Evolutionary conservation across 805 yeast species (phyloP).

Genomic region (Martiniozyma abietophila): DNA sequence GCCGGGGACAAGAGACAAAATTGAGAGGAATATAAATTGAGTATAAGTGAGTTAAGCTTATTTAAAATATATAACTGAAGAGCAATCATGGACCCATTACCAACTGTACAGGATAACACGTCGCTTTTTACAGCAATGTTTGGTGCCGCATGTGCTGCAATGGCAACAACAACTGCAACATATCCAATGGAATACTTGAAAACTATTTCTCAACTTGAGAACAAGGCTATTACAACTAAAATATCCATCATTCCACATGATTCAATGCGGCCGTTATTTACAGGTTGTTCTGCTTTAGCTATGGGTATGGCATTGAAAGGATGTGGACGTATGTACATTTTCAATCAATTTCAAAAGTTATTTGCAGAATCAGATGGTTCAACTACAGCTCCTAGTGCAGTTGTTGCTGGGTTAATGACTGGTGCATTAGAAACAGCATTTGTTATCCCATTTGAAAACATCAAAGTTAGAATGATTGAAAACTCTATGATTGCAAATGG

Average conservation of each 20-base stretch:
- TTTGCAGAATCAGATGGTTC: constrained; percentile 51
- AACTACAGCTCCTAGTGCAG: constrained; percentile 69
- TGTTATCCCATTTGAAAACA: constrained; percentile 85
- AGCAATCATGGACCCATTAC: constrained; percentile 19
- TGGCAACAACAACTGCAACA: constrained; percentile 51
- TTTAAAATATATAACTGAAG: too few relatives aligned
- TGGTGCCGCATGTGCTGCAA: constrained; percentile 55
- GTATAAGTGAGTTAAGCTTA: too few relatives aligned
- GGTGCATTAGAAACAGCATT: constrained; percentile 75
- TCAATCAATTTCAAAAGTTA: constrained; percentile 64
- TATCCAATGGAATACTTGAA: constrained; percentile 68
- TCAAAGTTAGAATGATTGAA: constrained; percentile 75
- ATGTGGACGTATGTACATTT: constrained; percentile 60
- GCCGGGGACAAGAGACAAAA: too few relatives aligned
- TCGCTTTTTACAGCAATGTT: constrained; percentile 48
- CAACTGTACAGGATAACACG: constrained; percentile 21
- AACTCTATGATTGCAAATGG: constrained; percentile 36
- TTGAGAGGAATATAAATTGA: too few relatives aligned
- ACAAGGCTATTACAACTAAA: constrained; percentile 25
- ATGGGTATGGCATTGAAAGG: constrained; percentile 70
- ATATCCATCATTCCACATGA: constrained; percentile 27
- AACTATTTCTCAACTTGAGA: constrained; percentile 53
- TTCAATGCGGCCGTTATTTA: constrained; percentile 25
- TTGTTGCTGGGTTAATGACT: constrained; percentile 76
- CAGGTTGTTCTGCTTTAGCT: constrained; percentile 70